A percentile compares a stretch with the other conserved stretches of the same genome.
Evolutionary conservation across 2,329 filamentous ascomycete genomes (phyloP).

Genomic region (Ophiostoma sp.): DNA sequence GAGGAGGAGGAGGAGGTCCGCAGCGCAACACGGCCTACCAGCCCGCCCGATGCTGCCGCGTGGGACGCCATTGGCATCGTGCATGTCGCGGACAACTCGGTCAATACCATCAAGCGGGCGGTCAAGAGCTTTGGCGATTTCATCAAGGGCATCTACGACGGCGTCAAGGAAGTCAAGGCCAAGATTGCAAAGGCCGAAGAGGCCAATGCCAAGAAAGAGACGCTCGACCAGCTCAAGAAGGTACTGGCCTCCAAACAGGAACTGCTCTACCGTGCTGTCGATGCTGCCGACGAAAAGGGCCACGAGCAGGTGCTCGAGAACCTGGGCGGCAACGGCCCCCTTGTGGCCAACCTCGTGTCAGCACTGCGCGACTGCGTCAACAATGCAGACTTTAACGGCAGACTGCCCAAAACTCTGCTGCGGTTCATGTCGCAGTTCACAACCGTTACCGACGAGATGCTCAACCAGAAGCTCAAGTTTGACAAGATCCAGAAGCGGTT

Average conservation of each 20-base stretch:
- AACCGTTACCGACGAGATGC: conserved; percentile 54
- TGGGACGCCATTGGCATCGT: conserved; percentile 52
- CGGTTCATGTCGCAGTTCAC: conserved; percentile 58
- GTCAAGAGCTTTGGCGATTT: conserved; percentile 50
- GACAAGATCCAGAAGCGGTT: conserved; percentile 59
- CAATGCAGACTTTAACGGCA: conserved; percentile 47
- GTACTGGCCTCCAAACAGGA: conserved; percentile 44
- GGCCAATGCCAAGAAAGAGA: conserved; percentile 33
- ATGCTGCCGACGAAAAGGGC: conserved; percentile 50
- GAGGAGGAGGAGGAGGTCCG: conserved; percentile 34
- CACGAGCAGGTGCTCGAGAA: conserved; percentile 54
- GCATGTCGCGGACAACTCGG: conserved; percentile 39
- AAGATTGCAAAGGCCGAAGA: conserved; percentile 43
- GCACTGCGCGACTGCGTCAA: conserved; percentile 52
- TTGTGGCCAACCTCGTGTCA: conserved; percentile 51
- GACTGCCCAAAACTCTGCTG: conserved; percentile 52
- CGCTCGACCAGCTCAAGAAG: conserved; percentile 37
- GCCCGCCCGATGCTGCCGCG: conserved; percentile 44
- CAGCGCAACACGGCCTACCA: conserved; percentile 41
- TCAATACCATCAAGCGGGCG: conserved; percentile 40
- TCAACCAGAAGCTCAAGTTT: conserved; percentile 60
- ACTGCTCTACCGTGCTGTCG: conserved; percentile 47
- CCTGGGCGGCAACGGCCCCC: conserved; percentile 52
- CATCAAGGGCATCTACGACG: conserved; percentile 44
- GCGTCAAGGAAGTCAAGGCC: conserved; percentile 45